Percentiles rank a stretch among this genome's conserved stretches.
Conservation (phyloP, 352 stramenopile species). For the Phytophthora niederhauseri region DNA sequence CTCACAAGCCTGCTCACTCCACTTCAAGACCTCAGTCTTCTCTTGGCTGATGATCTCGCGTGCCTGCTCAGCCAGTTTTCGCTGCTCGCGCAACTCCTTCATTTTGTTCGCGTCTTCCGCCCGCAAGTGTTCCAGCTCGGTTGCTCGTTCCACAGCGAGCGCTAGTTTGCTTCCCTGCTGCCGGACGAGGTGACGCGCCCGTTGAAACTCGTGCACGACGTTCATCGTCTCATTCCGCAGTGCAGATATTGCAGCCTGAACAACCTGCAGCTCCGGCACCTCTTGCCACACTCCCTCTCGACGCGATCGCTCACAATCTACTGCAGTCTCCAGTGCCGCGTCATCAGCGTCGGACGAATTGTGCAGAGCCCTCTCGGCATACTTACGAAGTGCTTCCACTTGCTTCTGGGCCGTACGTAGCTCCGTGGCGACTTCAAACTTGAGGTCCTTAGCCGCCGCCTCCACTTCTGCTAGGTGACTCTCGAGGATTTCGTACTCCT, state of each 20-base stretch:
- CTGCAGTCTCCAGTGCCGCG: constrained; percentile 8
- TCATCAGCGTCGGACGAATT: constrained; percentile 6
- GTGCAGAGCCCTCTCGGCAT: constrained; percentile 46
- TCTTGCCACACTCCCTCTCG: constrained; percentile 20
- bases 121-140: constrained; percentile 51
- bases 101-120: constrained; percentile 42
- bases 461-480: constrained; percentile 33
- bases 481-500: constrained; percentile 41
- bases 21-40: constrained; percentile 66
- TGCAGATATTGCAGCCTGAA: constrained; percentile 51
- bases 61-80: constrained; percentile 55
- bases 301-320: constrained; percentile 7
- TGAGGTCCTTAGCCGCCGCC: constrained; percentile 22
- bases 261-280: constrained; percentile 50
- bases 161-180: constrained; percentile 48
- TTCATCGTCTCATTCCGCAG: constrained; percentile 58
- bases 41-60: constrained; percentile 67
- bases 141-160: constrained; percentile 26
- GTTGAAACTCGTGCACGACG: constrained; percentile 59
- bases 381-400: constrained; percentile 52
- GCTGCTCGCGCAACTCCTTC: constrained; percentile 50
- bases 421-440: constrained; percentile 36
- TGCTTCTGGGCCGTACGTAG: constrained; percentile 42
- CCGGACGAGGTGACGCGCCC: constrained; percentile 34
- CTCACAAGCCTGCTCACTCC: constrained; percentile 63